Evolutionary conservation across 768 basidiomycete genomes (phyloP).

Genomic region (Leccinum longicurvipes): DNA sequence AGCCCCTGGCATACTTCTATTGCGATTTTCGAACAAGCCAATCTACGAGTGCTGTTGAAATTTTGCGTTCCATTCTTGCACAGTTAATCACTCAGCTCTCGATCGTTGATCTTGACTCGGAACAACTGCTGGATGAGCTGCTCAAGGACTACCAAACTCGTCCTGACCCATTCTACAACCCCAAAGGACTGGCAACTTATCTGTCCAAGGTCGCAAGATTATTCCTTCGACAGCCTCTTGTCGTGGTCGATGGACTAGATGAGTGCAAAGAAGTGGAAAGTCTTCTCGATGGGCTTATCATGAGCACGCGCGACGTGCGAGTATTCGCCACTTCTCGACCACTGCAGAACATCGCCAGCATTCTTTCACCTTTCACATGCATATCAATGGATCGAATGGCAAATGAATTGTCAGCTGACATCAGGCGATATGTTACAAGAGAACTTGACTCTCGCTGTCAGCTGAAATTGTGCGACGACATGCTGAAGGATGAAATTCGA

Average conservation of each 20-base stretch:
- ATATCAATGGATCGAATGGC: constrained; percentile 10
- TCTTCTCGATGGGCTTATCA: constrained; percentile 10
- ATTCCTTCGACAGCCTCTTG: constrained; percentile 1
- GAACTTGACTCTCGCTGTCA: constrained; percentile 8
- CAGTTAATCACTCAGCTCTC: constrained; percentile 7
- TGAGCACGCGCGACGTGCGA: not conserved
- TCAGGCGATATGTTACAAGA: constrained; percentile 1
- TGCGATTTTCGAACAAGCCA: constrained; percentile 17
- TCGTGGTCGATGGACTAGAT: constrained; percentile 22
- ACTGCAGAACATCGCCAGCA: not conserved
- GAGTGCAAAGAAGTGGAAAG: constrained; percentile 15
- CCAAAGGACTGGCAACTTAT: constrained; percentile 1
- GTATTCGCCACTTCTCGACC: constrained; percentile 12
- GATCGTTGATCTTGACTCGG: not conserved
- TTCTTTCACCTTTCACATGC: constrained; percentile 2
- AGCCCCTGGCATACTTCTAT: constrained; percentile 17
- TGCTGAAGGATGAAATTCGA: constrained; percentile 9
- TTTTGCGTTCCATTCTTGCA: constrained; percentile 19
- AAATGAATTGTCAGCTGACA: constrained; percentile 7
- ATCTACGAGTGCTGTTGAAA: constrained; percentile 10
- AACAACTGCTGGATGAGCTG: constrained; percentile 3
- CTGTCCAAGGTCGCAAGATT: not conserved
- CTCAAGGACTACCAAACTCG: not conserved
- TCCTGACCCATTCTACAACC: not conserved
- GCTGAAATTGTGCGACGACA: not conserved